Conservation (phyloP, 2,329 filamentous ascomycete species). For the Phyllosticta citribraziliensis region DNA sequence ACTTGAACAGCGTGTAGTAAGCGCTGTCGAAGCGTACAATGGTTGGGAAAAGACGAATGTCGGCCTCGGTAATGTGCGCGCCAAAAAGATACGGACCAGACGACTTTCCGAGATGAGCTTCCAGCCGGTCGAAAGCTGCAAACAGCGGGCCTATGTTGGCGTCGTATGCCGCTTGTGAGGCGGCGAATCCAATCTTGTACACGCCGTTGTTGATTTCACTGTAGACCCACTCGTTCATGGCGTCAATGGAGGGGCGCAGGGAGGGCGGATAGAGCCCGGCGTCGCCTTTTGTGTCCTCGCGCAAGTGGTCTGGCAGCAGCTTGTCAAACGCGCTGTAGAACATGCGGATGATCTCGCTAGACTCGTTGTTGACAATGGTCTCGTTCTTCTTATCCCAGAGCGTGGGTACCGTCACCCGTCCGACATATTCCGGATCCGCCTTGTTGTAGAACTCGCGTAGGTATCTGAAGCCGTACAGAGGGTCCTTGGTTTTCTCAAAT, state of each 20-base stretch:
- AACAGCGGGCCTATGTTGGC: constrained; percentile 63
- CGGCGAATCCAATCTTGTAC: constrained; percentile 65
- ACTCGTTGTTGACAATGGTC: constrained; percentile 25
- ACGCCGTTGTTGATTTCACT: constrained; percentile 45
- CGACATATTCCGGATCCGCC: constrained; percentile 42
- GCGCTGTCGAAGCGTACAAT: constrained; percentile 41
- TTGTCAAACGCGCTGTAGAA: constrained; percentile 22
- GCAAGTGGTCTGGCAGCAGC: constrained; percentile 35
- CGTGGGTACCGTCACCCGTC: constrained; percentile 71
- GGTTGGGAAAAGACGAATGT: constrained; percentile 55
- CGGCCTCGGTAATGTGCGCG: constrained; percentile 65
- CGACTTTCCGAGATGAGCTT: constrained; percentile 53
- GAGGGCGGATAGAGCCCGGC: constrained; percentile 59
- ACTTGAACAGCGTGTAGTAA: constrained; percentile 71
- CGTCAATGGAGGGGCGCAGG: constrained; percentile 60
- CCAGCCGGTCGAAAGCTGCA: constrained; percentile 62
- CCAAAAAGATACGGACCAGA: constrained; percentile 62
- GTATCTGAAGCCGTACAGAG: constrained; percentile 20
- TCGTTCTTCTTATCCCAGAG: constrained; percentile 58
- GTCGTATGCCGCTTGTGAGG: constrained; percentile 73
- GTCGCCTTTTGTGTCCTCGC: constrained; percentile 44
- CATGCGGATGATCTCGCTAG: constrained; percentile 26
- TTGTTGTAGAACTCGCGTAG: constrained; percentile 61
- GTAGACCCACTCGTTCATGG: constrained; percentile 73
- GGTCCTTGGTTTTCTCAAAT: constrained; percentile 20